Evolutionary conservation across 371 early-diverging fungal genomes (phyloP).

Genomic region (Actinomortierella ambigua): DNA sequence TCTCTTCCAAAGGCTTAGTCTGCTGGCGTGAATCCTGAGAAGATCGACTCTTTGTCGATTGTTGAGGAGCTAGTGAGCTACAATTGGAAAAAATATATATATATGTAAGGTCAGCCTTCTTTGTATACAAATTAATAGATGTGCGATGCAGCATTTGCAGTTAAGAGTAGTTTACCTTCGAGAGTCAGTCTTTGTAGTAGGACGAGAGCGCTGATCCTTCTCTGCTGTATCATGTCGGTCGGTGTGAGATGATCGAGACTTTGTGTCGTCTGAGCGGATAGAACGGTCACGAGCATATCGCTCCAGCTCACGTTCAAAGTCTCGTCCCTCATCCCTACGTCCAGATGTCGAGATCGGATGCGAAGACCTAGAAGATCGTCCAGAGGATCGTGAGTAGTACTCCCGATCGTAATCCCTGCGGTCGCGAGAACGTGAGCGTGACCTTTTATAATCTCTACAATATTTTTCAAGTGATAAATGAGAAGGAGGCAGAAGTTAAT

Average conservation of each 20-base stretch:
- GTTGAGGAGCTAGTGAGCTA: too few species aligned
- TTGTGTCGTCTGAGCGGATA: slow-evolving; percentile 22
- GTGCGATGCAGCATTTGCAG: too few species aligned
- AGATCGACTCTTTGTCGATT: too few species aligned
- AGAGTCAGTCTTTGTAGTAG: too few species aligned
- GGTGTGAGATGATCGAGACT: neutral
- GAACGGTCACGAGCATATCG: slow-evolving; percentile 36
- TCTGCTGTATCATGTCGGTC: too few species aligned
- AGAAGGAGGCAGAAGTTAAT: neutral
- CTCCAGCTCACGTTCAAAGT: slow-evolving; percentile 44
- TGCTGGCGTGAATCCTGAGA: too few species aligned
- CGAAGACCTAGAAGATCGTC: slow-evolving; percentile 19
- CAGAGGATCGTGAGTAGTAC: slow-evolving; percentile 28
- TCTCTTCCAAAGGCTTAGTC: too few species aligned
- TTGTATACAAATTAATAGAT: too few species aligned
- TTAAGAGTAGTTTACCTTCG: too few species aligned
- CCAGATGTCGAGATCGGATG: slow-evolving; percentile 44
- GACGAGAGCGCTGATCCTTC: too few species aligned
- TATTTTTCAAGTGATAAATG: neutral
- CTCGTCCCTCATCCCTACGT: slow-evolving; percentile 22
- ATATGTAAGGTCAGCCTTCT: too few species aligned
- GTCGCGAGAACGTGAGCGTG: slow-evolving; percentile 15
- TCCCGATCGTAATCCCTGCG: slow-evolving; percentile 33
- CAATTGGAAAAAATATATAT: too few species aligned
- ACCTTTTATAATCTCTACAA: slow-evolving; percentile 26